Evolutionary conservation across 192 early-diverging fungal species (phyloP), one percentile per base, ranked within the genome.

Genomic region (Phycomyces nitens): DNA sequence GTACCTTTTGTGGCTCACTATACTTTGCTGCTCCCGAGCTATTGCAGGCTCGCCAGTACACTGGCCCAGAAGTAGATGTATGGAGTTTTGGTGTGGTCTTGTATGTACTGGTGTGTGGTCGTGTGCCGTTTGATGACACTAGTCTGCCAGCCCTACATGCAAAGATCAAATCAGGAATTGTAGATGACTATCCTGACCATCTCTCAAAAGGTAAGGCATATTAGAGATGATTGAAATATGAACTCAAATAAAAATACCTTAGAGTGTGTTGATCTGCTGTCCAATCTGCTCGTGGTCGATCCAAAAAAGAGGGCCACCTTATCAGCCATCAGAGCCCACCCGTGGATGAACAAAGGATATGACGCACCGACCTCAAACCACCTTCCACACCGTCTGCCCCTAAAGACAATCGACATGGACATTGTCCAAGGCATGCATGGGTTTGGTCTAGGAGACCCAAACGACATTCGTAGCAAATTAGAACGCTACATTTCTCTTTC

Each of bases 21-120:
- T 91, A 91, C 62, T 94, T 92, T 64, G 89, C 89, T 5, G 89
- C 92, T 3, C 92, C 92, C 7, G 92, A 94, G 69, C 84, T 94
- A 82, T 85, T 94, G 52, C 81, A 91, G 40, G 90, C 89, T 15
- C 86, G 87, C 41, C 84, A 84, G 47, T 94, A 94, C 64, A 86
- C 82, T 8, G 92, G 92, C 0, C 92, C 92, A 21, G 92, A 94
- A 76, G 90, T 94, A 1, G 92, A 94, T 67, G 88, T 94, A 66
- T 94, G 92, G 92, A 90, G 88, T 70, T 79, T 87, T 82, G 91
- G 92, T 20, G 88, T 94, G 22, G 89, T 94, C 21, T 69, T 94
- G 21, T 94, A 89, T 65, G 91, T 91, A 29, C 83, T 94, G 65
- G 78, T 94, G 7, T 92, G 90, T 70, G 92, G 92, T 0, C 85